phyloP scores from a whole-genome alignment of 148 eudicot species.

The Rhododendron williamsianum region DNA sequence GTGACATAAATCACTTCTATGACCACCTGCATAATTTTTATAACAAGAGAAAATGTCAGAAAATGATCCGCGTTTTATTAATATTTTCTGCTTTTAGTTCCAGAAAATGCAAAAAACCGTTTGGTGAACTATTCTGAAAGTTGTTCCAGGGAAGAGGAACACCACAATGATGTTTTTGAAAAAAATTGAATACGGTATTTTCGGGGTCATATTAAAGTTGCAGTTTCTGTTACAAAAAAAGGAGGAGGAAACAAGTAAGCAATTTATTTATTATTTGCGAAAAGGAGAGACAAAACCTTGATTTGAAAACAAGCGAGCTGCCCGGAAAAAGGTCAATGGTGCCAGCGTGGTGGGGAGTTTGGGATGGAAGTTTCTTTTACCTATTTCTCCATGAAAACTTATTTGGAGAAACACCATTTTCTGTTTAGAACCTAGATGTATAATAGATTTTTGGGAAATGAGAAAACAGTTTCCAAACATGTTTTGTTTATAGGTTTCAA shows the following conservation, averaged over 20 bases:
- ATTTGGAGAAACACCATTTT: not conserved
- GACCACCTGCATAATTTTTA: conserved; percentile 14
- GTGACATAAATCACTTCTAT: conserved; percentile 31
- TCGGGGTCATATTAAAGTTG: not conserved
- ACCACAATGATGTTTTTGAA: not conserved
- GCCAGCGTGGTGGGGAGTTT: not conserved
- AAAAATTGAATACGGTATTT: not conserved
- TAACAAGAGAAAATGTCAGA: not conserved
- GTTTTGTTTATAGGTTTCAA: not conserved
- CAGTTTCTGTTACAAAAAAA: too few relatives aligned
- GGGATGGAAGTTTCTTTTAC: not conserved
- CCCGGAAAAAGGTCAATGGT: not conserved
- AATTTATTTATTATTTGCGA: too few relatives aligned
- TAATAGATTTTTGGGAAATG: not conserved
- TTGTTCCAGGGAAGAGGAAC: not conserved
- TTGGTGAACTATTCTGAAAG: not conserved
- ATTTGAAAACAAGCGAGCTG: not conserved
- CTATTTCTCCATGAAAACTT: not conserved
- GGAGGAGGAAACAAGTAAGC: not conserved
- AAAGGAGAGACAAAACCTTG: not conserved
- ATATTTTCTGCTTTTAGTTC: not conserved
- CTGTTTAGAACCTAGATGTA: not conserved
- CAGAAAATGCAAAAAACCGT: not conserved
- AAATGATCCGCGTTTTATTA: not conserved
- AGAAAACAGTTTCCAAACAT: not conserved